Evolutionary conservation across 768 basidiomycete genomes (phyloP).

Genomic region (Tylopilus subfusipes): DNA sequence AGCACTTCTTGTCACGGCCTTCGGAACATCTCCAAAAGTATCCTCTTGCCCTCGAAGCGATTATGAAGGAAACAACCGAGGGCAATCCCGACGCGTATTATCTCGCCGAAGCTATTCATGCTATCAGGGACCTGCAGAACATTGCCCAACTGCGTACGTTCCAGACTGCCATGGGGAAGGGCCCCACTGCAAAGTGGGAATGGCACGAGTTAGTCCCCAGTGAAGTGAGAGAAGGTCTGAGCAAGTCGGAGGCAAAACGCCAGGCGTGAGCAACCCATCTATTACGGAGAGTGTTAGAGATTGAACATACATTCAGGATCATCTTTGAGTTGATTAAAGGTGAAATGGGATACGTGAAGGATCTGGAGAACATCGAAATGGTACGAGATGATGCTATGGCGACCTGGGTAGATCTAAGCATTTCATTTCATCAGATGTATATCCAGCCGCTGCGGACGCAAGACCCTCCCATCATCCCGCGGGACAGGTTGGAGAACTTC

Average conservation of each 20-base stretch:
- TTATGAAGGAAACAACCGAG: conserved; percentile 74
- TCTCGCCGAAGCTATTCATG: conserved; percentile 75
- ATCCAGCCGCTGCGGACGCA: conserved; percentile 67
- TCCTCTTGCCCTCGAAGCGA: conserved; percentile 80
- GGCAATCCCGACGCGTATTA: conserved; percentile 84
- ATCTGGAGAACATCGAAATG: conserved; percentile 79
- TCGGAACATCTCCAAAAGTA: conserved; percentile 64
- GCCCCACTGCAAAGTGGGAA: conserved; percentile 75
- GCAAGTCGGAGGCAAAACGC: conserved; percentile 75
- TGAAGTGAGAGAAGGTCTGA: conserved; percentile 56
- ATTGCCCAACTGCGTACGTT: conserved; percentile 84
- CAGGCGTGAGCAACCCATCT: conserved; percentile 60
- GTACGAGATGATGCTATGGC: conserved; percentile 39
- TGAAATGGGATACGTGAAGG: conserved; percentile 93
- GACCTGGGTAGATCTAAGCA: background rate
- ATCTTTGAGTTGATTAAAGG: conserved; percentile 95
- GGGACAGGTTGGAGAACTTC: conserved; percentile 69
- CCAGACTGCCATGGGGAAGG: conserved; percentile 85
- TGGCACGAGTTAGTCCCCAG: conserved; percentile 85
- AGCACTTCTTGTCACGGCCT: conserved; percentile 59
- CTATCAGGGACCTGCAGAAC: conserved; percentile 78
- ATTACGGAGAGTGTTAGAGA: background rate
- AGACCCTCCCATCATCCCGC: conserved; percentile 75
- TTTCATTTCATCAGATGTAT: conserved; percentile 58
- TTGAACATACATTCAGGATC: conserved; percentile 46